phyloP scores from a whole-genome alignment of 805 yeast genomes.

The Kodamaea neixiangensis region DNA sequence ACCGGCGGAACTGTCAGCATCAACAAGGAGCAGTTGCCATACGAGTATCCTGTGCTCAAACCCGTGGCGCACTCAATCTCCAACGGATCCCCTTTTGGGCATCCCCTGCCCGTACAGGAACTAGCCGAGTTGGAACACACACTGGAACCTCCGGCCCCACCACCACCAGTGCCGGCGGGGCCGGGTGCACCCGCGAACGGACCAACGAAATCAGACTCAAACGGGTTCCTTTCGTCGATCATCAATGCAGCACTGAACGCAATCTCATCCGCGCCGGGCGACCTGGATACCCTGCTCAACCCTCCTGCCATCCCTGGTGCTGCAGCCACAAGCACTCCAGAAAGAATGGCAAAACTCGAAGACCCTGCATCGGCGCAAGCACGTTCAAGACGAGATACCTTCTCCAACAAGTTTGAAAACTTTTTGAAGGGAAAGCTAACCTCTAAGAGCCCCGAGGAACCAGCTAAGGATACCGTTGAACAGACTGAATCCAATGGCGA shows the following conservation, averaged over 20 bases:
- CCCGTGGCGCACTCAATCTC: conserved; percentile 3
- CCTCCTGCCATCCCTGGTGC: conserved; percentile 3
- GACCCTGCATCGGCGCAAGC: neutral
- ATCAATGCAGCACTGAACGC: conserved; percentile 52
- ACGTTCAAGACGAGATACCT: conserved; percentile 10
- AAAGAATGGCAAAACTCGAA: neutral
- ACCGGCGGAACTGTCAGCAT: conserved; percentile 1
- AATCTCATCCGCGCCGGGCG: conserved; percentile 13
- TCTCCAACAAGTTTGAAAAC: conserved; percentile 27
- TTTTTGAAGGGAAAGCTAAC: conserved; percentile 16
- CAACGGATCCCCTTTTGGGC: neutral
- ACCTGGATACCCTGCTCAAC: neutral
- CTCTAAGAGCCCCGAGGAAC: neutral
- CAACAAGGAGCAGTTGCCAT: neutral
- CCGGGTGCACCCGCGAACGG: conserved; percentile 1
- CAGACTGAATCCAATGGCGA: neutral
- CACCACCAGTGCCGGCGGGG: neutral
- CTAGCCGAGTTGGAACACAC: conserved; percentile 5
- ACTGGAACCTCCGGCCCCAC: neutral
- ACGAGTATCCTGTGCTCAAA: neutral
- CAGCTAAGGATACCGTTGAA: neutral
- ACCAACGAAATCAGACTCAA: conserved; percentile 15
- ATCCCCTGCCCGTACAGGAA: conserved; percentile 11
- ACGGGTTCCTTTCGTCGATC: conserved; percentile 46
- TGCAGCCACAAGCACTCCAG: conserved; percentile 6